A percentile compares a stretch with the other conserved stretches of the same genome.
Evolutionary conservation across 2,329 filamentous ascomycete species (phyloP).

Genomic region (Hysterium pulicare): DNA sequence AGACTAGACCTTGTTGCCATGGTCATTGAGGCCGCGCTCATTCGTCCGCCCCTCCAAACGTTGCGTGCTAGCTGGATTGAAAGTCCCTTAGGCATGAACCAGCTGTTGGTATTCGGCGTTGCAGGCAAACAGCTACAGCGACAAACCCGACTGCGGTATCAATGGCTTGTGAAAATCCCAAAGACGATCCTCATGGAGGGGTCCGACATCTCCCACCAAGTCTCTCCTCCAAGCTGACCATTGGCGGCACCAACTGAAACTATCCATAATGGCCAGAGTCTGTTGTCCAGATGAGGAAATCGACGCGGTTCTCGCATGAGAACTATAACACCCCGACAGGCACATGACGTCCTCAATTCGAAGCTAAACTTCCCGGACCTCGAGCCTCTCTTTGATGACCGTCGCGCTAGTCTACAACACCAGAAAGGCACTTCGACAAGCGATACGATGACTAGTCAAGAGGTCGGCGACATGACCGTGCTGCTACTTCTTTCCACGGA

Average conservation of each 20-base stretch:
- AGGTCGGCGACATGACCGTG: slow-evolving; percentile 61
- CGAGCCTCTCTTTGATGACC: slow-evolving; percentile 40
- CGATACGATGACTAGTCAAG: slow-evolving; percentile 58
- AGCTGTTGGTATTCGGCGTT: slow-evolving; percentile 31
- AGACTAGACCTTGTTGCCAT: slow-evolving; percentile 22
- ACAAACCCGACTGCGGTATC: slow-evolving; percentile 9
- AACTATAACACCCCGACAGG: slow-evolving; percentile 67
- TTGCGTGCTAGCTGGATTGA: slow-evolving; percentile 19
- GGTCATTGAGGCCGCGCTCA: slow-evolving; percentile 35
- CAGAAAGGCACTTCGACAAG: slow-evolving; percentile 17
- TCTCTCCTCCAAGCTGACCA: slow-evolving; percentile 44
- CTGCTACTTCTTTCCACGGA: slow-evolving; percentile 48
- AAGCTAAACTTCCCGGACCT: slow-evolving; percentile 43
- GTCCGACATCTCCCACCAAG: slow-evolving; percentile 50
- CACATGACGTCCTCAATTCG: slow-evolving; percentile 67
- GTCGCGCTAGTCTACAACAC: slow-evolving; percentile 15
- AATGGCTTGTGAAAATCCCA: slow-evolving; percentile 44
- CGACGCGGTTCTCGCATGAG: slow-evolving; percentile 74
- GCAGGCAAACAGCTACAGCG: slow-evolving; percentile 20
- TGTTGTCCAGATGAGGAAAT: slow-evolving; percentile 67
- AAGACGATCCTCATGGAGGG: slow-evolving; percentile 49
- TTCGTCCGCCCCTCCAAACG: slow-evolving; percentile 23
- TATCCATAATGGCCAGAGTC: slow-evolving; percentile 63
- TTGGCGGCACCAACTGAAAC: slow-evolving; percentile 46
- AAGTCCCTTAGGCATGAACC: background rate